Percentiles rank a stretch among this genome's conserved stretches.
These are phyloP conservation scores for Epichloe festucae DNA, from an alignment of 2,329 filamentous ascomycete species.

Conservation along the genomic window DNA sequence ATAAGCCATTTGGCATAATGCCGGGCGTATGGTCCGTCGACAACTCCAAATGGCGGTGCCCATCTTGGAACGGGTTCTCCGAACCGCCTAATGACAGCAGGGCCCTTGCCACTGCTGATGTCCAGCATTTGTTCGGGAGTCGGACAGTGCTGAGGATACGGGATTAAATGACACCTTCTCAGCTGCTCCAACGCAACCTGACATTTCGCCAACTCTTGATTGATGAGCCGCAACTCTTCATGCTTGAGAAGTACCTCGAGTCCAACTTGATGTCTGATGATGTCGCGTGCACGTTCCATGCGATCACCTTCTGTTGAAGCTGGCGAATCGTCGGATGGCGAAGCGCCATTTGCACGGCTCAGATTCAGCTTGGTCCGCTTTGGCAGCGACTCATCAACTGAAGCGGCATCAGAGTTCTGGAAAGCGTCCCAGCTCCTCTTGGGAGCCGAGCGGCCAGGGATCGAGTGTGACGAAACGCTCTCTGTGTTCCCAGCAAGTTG, in stretches of 20 bases:
- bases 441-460: conserved; percentile 11
- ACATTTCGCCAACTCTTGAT: conserved; percentile 92
- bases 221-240: conserved; percentile 82
- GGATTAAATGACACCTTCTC: conserved; percentile 81
- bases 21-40: conserved; percentile 82
- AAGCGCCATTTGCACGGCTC: conserved; percentile 4
- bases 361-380: conserved; percentile 31
- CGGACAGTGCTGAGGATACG: conserved; percentile 63
- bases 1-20: conserved; percentile 96
- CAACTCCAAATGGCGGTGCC: conserved; percentile 80
- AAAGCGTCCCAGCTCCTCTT: conserved; percentile 28
- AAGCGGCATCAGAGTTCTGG: conserved; percentile 8
- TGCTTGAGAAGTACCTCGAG: conserved; percentile 90
- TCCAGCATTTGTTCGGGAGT: conserved; percentile 55
- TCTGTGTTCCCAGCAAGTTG: conserved; percentile 7
- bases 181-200: conserved; percentile 88
- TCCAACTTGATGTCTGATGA: conserved; percentile 76
- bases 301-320: background rate
- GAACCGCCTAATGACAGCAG: conserved; percentile 47
- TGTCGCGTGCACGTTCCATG: conserved; percentile 49
- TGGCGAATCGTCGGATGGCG: conserved; percentile 10
- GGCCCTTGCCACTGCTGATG: conserved; percentile 62
- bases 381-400: conserved; percentile 10
- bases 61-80: conserved; percentile 58
- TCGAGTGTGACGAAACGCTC: background rate